A percentile compares a stretch with the other conserved stretches of the same genome.
These are phyloP conservation scores for Coniochaeta sp. DNA, from an alignment of 2,329 filamentous ascomycete species.

Conservation along the genomic window DNA sequence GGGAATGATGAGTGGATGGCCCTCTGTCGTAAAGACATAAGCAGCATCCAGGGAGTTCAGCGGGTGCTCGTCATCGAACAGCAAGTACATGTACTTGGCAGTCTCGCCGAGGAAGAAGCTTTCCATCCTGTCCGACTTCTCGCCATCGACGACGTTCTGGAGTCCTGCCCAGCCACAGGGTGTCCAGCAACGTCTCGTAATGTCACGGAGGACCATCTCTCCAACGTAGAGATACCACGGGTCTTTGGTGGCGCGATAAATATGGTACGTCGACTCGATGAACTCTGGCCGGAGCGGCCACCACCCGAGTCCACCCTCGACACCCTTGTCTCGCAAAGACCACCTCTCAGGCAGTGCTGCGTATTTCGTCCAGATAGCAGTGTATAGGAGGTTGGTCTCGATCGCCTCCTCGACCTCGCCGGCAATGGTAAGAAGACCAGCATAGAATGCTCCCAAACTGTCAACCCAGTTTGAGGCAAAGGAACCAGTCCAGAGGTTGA, in stretches of 20 bases:
- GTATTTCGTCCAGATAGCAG: conserved; percentile 90
- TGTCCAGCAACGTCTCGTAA: conserved; percentile 82
- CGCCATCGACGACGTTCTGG: conserved; percentile 73
- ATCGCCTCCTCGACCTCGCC: conserved; percentile 89
- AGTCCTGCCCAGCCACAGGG: conserved; percentile 90
- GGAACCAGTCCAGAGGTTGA: conserved; percentile 80
- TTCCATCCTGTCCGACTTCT: conserved; percentile 92
- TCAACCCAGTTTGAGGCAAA: conserved; percentile 92
- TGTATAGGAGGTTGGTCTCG: conserved; percentile 82
- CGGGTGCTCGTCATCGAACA: conserved; percentile 81
- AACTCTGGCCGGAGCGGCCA: conserved; percentile 96
- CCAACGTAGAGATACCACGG: conserved; percentile 95
- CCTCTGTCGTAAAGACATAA: conserved; percentile 93
- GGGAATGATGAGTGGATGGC: conserved; percentile 85
- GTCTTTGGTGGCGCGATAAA: conserved; percentile 90
- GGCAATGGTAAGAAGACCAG: conserved; percentile 76
- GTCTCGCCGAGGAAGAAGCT: conserved; percentile 98
- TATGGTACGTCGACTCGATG: conserved; percentile 91
- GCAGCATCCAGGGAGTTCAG: conserved; percentile 80
- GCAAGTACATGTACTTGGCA: conserved; percentile 87
- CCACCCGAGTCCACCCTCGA: conserved; percentile 85
- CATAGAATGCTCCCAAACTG: conserved; percentile 91
- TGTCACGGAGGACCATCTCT: conserved; percentile 89
- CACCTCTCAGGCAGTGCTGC: conserved; percentile 91
- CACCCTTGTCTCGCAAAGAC: conserved; percentile 76